Evolutionary conservation across 805 yeast genomes (phyloP), one percentile per base, ranked within the genome.

Genomic region (Zygosaccharomyces gambellarensis): DNA sequence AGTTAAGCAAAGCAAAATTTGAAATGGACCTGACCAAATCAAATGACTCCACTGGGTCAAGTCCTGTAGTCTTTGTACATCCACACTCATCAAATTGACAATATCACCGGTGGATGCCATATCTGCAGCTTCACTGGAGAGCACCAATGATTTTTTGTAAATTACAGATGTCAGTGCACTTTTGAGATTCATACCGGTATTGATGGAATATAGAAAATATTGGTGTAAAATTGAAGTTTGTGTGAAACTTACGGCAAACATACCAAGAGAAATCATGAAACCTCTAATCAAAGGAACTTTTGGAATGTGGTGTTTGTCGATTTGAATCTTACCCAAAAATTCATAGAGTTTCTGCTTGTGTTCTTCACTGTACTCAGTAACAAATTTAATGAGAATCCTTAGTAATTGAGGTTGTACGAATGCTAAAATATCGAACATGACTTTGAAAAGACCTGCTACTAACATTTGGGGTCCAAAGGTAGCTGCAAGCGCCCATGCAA

Each of bases 21-120:
- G 96, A 70, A 90, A 85, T 1, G 97, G 97, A 43, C 96, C 96
- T 1, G 96, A 88, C 95, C 96, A 89, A 45, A 87, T 73, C 47
- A 88, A 75, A 59, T 87, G 85, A 54, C 90, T 79, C 67, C 83
- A 80, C 64, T 87, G 90, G 22, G 85, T 79, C 48, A 89, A 73
- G 57, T 87, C 96, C 65, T 87, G 95, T 49, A 90, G 71, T 70
- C 96, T 81, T 69, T 87, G 95, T 2, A 90, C 83, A 70, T 90
- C 98, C 40, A 90, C 96, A 46, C 96, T 83, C 97, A 90, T 89
- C 60, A 90, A 74, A 63, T 90, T 90, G 50, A 90, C 97, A 56
- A 92, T 87, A 65, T 90, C 97, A 62, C 98, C 98, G 4, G 95
- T 87, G 29, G 87, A 79, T 36, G 88, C 80, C 59, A 79, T 69